Conservation (phyloP, 1,284 basidiomycete species). For the Cryptococcus hybrid region DNA sequence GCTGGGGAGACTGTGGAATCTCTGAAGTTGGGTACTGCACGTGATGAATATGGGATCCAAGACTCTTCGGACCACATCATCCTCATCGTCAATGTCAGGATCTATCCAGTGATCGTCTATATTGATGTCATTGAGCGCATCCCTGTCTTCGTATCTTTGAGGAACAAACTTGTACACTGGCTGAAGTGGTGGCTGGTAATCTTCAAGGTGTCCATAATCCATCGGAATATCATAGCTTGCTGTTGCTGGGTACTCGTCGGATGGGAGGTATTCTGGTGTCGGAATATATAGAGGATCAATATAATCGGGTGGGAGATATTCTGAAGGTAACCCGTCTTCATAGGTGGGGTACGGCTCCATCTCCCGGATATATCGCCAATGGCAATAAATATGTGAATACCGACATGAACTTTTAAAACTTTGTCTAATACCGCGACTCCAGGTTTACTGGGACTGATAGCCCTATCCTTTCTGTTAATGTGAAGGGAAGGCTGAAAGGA, state of each 20-base stretch:
- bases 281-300: not conserved
- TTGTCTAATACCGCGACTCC: too few relatives aligned
- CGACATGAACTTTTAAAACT: too few relatives aligned
- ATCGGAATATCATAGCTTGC: not conserved
- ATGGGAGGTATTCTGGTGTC: not conserved
- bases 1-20: not conserved
- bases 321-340: not conserved
- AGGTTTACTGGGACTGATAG: not conserved
- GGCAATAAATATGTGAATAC: too few relatives aligned
- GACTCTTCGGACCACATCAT: constrained; percentile 5
- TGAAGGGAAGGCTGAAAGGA: not conserved
- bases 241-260: not conserved
- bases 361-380: not conserved
- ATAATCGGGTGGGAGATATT: not conserved
- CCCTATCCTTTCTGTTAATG: not conserved
- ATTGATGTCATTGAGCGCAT: constrained; percentile 8
- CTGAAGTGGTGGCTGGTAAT: not conserved
- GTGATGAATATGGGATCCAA: constrained; percentile 14
- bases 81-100: not conserved
- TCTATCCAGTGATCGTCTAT: constrained; percentile 10
- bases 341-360: constrained; percentile 13
- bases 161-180: not conserved
- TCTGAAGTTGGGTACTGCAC: not conserved
- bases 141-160: not conserved
- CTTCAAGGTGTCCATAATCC: not conserved